Conservation (phyloP, 768 basidiomycete genomes). For the Lactarius sanguifluus region DNA sequence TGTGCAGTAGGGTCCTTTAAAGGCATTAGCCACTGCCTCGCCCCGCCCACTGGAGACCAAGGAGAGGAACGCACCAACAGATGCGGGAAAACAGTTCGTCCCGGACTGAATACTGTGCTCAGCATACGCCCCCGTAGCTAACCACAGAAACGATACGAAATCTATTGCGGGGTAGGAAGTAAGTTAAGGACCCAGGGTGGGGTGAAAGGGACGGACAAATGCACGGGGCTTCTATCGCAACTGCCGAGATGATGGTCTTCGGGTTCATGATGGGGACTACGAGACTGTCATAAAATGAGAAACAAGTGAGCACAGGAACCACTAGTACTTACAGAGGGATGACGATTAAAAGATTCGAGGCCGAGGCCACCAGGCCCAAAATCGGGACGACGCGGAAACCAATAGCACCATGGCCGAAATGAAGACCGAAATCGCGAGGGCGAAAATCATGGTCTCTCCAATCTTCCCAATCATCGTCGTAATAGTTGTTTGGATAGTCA, state of each 20-base stretch:
- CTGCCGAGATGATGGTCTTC: slow-evolving; percentile 12
- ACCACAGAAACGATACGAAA: slow-evolving; percentile 18
- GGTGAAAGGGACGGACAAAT: slow-evolving; percentile 13
- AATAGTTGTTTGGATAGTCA: too few relatives aligned
- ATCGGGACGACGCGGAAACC: slow-evolving; percentile 5
- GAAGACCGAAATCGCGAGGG: too few relatives aligned
- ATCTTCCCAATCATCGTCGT: rapidly evolving
- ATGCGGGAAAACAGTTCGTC: background rate
- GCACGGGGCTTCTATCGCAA: slow-evolving; percentile 22
- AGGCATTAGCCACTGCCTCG: background rate
- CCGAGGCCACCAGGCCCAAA: slow-evolving; percentile 1
- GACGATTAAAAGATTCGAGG: slow-evolving; percentile 1
- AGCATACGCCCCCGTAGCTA: slow-evolving; percentile 14
- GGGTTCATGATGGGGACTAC: background rate
- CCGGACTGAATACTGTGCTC: background rate
- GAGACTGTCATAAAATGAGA: slow-evolving; percentile 12
- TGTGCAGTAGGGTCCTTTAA: slow-evolving; percentile 6
- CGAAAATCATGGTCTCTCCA: too few relatives aligned
- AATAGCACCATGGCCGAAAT: background rate
- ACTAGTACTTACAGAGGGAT: slow-evolving; percentile 6
- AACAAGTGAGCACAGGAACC: background rate
- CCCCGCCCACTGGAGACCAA: background rate
- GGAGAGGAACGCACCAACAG: background rate
- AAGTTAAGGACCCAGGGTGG: background rate
- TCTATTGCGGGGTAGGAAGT: background rate